phyloP scores from a whole-genome alignment of 257 asterid genomes.

The Nyctanthes arbortristis region DNA sequence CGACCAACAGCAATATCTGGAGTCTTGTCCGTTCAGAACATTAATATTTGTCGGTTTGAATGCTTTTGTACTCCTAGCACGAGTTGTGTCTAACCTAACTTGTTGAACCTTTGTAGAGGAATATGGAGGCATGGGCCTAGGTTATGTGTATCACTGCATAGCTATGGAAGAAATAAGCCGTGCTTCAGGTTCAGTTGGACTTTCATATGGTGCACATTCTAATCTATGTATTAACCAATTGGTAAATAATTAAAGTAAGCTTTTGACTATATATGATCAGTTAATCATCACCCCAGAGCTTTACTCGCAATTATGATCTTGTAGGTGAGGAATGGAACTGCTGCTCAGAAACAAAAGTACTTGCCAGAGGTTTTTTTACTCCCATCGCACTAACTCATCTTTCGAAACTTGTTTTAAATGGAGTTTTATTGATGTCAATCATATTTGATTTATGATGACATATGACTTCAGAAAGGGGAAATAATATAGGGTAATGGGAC shows the following conservation, averaged over 20 bases:
- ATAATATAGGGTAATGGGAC: neutral
- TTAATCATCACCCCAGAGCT: constrained; percentile 18
- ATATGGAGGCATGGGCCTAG: constrained; percentile 99
- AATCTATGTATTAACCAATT: constrained; percentile 90
- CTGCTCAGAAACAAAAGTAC: constrained; percentile 87
- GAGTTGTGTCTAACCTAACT: constrained; percentile 21
- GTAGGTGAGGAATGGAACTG: constrained; percentile 91
- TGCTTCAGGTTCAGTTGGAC: constrained; percentile 98
- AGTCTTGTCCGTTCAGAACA: too few species aligned
- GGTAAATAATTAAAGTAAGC: constrained; percentile 52
- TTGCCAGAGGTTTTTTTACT: constrained; percentile 86
- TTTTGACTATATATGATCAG: constrained; percentile 18
- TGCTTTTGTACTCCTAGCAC: constrained; percentile 11
- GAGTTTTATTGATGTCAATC: constrained; percentile 6
- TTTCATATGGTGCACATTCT: constrained; percentile 97
- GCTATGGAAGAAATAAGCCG: constrained; percentile 99
- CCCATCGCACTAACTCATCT: constrained; percentile 20
- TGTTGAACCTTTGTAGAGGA: constrained; percentile 54
- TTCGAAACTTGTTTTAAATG: constrained; percentile 1
- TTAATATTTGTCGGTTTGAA: too few species aligned
- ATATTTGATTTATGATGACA: neutral
- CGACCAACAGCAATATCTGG: too few species aligned
- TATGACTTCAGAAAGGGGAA: constrained; percentile 13
- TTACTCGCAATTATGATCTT: constrained; percentile 27
- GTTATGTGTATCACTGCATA: constrained; percentile 94